Percentiles rank a stretch among this genome's conserved stretches.
Evolutionary conservation across 306 rosid species (phyloP).

Genomic region (Casuarina equisetifolia): DNA sequence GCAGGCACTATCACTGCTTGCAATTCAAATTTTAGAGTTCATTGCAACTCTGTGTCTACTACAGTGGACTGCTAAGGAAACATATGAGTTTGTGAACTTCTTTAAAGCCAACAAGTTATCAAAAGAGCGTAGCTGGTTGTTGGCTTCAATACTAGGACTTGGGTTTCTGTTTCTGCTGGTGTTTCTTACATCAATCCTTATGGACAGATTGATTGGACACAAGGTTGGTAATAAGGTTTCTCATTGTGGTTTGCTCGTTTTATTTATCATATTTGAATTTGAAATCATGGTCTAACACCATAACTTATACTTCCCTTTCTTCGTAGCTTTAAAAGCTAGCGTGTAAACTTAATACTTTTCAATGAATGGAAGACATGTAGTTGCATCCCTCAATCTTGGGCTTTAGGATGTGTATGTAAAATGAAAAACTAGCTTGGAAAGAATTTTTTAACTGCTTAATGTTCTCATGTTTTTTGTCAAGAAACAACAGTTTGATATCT

Average conservation of each 20-base stretch:
- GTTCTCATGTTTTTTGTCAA: no score
- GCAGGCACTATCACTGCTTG: constrained; percentile 68
- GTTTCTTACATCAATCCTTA: constrained; percentile 52
- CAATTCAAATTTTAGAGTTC: constrained; percentile 63
- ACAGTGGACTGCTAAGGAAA: constrained; percentile 61
- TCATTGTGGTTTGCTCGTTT: constrained; percentile 7
- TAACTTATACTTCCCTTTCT: neutral
- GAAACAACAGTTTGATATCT: neutral
- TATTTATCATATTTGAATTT: neutral
- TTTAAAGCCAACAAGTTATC: constrained; percentile 35
- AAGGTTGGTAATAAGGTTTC: constrained; percentile 50
- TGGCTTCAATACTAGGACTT: constrained; percentile 63
- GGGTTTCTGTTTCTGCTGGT: constrained; percentile 59
- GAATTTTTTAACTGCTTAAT: neutral
- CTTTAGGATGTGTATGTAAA: neutral
- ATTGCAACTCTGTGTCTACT: constrained; percentile 51
- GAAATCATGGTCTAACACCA: neutral
- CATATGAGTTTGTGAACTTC: constrained; percentile 41
- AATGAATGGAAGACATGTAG: neutral
- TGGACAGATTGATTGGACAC: constrained; percentile 44
- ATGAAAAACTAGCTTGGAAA: neutral
- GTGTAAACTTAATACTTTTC: neutral
- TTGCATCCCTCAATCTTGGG: neutral
- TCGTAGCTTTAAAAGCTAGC: neutral
- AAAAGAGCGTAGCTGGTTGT: constrained; percentile 58